Base-by-base conservation (phyloP, 371 early-diverging fungal species). In the Mucor saturninus region DNA sequence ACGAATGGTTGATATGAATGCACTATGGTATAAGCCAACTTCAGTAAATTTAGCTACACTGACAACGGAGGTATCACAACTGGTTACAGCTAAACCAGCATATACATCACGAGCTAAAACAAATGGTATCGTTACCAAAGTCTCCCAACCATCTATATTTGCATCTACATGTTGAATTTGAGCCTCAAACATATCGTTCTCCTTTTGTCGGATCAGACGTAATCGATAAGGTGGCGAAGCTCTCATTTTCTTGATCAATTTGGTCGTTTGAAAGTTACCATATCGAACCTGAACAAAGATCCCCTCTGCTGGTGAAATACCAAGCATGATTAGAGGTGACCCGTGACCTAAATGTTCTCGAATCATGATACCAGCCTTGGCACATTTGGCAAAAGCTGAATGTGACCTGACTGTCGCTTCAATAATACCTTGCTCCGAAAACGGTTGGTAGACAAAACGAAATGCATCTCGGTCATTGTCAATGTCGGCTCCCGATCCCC, bases 281-380 rank as follows among this genome's bases (percentile, higher is more conserved):
- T 64, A 49, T 26, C 80, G 60, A 2, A 69, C 54, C 49, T 77
- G 77, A 3, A 77, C 48, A 64, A 80, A 75, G 3, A 80, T 46
- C 11, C 80, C 77, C 26, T 74, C 73, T 4, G 77, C 77, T 8
- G 73, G 75, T 21, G 80, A 76, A 14, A 80, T 67, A 28, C 80
- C 80, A 21, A 80, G 40, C 64, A 77, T 69, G 8, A 80, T 75
- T 10, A 73, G 40, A 7, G 80, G 73, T 9, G 80, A 70, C 0
- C 77, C 75, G 30, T 71, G 59, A 2, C 75, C 75, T 14, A 80
- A 65, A 39, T 80, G 80, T 38, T 80, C 80, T 8, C 80, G 71
- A 30, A 80, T 66, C 80, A 80, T 80, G 28, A 80, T 75, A 3
- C 80, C 80, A 1, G 80, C 80, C 46, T 80, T 80, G 13, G 80